Evolutionary conservation across 768 basidiomycete species (phyloP), one percentile per base, ranked within the genome.

Genomic region (Tulasnella calospora): DNA sequence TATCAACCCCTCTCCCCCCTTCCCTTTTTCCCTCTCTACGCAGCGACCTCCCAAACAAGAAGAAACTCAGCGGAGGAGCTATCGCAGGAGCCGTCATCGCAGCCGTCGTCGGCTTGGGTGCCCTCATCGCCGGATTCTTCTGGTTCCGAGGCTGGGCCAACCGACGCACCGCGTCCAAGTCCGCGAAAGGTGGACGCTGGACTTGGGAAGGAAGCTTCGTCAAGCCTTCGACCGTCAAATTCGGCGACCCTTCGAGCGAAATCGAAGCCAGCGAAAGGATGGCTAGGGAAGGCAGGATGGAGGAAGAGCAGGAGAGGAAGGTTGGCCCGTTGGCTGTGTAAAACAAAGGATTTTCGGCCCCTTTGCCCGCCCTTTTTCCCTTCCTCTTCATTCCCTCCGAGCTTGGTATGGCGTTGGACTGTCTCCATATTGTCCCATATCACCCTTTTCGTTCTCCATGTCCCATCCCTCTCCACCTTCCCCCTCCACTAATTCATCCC

Each of bases 31-130:
- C 36, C n/a, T n/a, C n/a, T n/a, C n/a, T n/a, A n/a, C n/a, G n/a
- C n/a, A 27, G 44, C 19, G 33, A 61, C 30, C 41, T 70, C 21
- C 73, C 17, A 10, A 71, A n/a, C 71, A 44, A 44, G 38, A 40
- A 30, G 35, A 70, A 55, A 21, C 71, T 72, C 33, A 78, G 41
- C 38, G 40, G 55, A 47, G 75, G 51, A 72, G 36, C 27, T 3
- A 70, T 78, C 76, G 76, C 69, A 3, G 76, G 76, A 27, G 67
- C n/a, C 21, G 76, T 78, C 61, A 67, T 72, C 71, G 76, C 70
- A 36, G 40, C 38, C 3, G 5, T 78, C 33, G 13, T 78, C 0
- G 57, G 38, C 44, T 1, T 71, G 2, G 17, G 33, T 23, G 61
- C 35, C 3, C 41, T 70, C 61, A 19, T 70, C 61, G 36, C 17